Evolutionary conservation across 1,284 basidiomycete genomes (phyloP), one percentile per base, ranked within the genome.

Genomic region (Porogramme epimiltina): DNA sequence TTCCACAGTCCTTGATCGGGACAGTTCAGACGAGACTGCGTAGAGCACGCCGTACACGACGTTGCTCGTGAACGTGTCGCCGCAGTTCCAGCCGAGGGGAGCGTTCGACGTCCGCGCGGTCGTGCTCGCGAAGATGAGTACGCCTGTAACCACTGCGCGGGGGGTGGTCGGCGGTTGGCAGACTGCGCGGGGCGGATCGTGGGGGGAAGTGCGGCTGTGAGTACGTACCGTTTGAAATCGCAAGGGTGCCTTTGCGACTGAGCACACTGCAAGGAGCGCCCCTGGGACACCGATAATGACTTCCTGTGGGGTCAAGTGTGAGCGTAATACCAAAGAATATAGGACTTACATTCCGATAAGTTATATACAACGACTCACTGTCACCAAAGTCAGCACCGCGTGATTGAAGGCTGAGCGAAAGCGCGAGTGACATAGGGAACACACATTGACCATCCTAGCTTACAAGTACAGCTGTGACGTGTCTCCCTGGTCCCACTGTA

Each of bases 1-100:
- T 89, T 3, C 88, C 88, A 18, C 88, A 73, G 62, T 85, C 77
- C 55, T 83, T 84, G 3, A 85, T 80, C 0, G 86, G 86, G 65
- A 88, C 10, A 88, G 73, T 63, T 89, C 86, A 1, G 83, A 78
- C 11, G 80, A 78, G 42, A 83, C 68, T 20, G 82, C 84, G 56
- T 87, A 89, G 9, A 89, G 66, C 2, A 88, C 81, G 5, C 83
- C 85, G 59, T 87, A 89, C 85, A 89, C 88, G 52, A 85, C 79
- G 61, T 84, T 85, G 58, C 77, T 80, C 54, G 70, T 76, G 63
- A 85, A 81, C 18, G 73, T 76, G 58, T 84, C 85, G 20, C 80
- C 85, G 59, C 85, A 88, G 63, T 88, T 89, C 84, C 84, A 87
- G 28, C 83, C 86, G 25, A 89, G 72, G 25, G 89, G 73, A 25